Conservation (phyloP, 768 basidiomycete species). For the Ephemerocybe angulata region DNA sequence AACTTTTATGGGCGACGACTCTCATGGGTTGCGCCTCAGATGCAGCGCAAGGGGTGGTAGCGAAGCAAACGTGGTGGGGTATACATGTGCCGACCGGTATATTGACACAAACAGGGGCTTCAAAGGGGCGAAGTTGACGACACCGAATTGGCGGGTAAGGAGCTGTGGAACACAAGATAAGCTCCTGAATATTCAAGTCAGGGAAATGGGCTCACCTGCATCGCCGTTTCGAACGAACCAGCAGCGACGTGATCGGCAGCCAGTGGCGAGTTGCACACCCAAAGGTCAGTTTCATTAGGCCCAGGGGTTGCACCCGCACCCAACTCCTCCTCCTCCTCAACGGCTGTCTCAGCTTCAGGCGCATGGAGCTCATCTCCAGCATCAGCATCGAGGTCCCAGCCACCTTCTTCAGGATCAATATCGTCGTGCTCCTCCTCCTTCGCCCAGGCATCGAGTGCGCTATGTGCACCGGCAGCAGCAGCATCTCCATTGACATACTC, state of each 20-base stretch:
- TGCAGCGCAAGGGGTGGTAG: slow-evolving; percentile 86
- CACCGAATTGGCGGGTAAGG: slow-evolving; percentile 88
- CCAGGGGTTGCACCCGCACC: slow-evolving; percentile 81
- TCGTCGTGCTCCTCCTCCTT: slow-evolving; percentile 74
- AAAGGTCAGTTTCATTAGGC: slow-evolving; percentile 80
- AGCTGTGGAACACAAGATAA: slow-evolving; percentile 44
- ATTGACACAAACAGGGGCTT: slow-evolving; percentile 84
- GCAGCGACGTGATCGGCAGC: slow-evolving; percentile 96
- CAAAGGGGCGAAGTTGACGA: slow-evolving; percentile 81
- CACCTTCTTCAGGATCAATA: slow-evolving; percentile 67
- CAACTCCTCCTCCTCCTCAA: slow-evolving; percentile 64
- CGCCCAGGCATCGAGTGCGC: slow-evolving; percentile 82
- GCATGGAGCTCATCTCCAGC: slow-evolving; percentile 54
- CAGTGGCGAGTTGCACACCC: slow-evolving; percentile 94
- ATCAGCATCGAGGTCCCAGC: slow-evolving; percentile 86
- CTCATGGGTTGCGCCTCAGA: slow-evolving; percentile 77
- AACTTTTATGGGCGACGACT: slow-evolving; percentile 71
- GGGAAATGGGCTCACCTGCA: slow-evolving; percentile 65
- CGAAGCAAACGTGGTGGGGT: slow-evolving; percentile 82
- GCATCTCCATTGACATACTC: slow-evolving; percentile 72
- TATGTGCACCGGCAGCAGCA: slow-evolving; percentile 47
- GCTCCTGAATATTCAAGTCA: not conserved
- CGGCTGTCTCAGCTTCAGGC: slow-evolving; percentile 46
- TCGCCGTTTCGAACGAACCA: slow-evolving; percentile 94
- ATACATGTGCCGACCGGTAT: slow-evolving; percentile 87